Conservation (phyloP, 2,329 filamentous ascomycete species). For the Penicillium hesseltinei region DNA sequence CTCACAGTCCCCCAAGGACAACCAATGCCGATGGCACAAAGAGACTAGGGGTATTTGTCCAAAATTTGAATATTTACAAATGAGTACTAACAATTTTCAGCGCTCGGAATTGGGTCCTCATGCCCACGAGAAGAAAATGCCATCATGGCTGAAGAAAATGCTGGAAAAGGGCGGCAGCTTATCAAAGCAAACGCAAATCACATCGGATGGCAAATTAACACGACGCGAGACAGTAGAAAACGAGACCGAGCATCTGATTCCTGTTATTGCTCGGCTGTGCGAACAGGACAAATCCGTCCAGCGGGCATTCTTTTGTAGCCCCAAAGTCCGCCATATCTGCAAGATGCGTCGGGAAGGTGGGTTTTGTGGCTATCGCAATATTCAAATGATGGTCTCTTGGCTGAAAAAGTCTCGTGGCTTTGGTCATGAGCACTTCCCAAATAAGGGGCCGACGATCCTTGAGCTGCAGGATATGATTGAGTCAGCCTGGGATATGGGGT, state of each 20-base stretch:
- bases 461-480: conserved; percentile 85
- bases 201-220: conserved; percentile 43
- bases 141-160: conserved; percentile 62
- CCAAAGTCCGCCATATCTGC: conserved; percentile 72
- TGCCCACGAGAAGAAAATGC: conserved; percentile 73
- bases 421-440: conserved; percentile 61
- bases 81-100: conserved; percentile 30
- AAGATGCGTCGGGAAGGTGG: conserved; percentile 81
- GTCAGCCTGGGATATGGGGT: conserved; percentile 79
- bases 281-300: conserved; percentile 63
- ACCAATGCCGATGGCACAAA: conserved; percentile 23
- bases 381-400: conserved; percentile 85
- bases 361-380: conserved; percentile 94
- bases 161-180: conserved; percentile 60
- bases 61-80: background rate
- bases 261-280: conserved; percentile 62
- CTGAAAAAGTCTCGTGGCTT: conserved; percentile 59
- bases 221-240: conserved; percentile 49
- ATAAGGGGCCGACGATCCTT: conserved; percentile 70
- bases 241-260: conserved; percentile 55
- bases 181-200: conserved; percentile 53
- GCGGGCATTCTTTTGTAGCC: conserved; percentile 76
- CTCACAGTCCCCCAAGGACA: conserved; percentile 15
- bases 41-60: conserved; percentile 31
- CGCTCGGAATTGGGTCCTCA: conserved; percentile 67